Evolutionary conservation across 192 early-diverging fungal genomes (phyloP).

Genomic region (Coemansia sp.): DNA sequence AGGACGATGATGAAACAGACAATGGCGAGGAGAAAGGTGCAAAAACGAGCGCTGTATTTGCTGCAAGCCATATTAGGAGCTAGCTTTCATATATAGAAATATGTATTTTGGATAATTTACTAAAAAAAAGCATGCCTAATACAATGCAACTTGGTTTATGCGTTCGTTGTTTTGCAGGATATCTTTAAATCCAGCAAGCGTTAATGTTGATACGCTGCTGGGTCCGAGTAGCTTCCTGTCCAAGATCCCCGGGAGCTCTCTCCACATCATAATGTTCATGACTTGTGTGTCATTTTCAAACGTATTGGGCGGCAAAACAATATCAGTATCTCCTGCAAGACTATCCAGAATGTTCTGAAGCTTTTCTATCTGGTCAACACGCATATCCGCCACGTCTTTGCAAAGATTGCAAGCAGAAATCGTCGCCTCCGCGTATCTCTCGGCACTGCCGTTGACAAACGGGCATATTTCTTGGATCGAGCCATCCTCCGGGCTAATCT

Average conservation of each 20-base stretch:
- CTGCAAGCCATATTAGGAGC: not conserved
- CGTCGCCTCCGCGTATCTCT: slow-evolving; percentile 21
- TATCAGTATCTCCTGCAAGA: slow-evolving; percentile 11
- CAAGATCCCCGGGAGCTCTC: slow-evolving; percentile 32
- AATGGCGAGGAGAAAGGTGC: not conserved
- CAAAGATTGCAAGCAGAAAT: slow-evolving; percentile 12
- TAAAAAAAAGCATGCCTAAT: too few species aligned
- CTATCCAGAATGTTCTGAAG: slow-evolving; percentile 10
- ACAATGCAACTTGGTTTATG: not conserved
- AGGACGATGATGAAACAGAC: not conserved
- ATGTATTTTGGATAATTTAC: too few species aligned
- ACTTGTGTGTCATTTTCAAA: slow-evolving; percentile 42
- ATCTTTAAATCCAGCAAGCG: slow-evolving; percentile 30
- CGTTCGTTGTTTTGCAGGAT: slow-evolving; percentile 10
- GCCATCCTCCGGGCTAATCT: not conserved
- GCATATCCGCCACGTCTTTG: slow-evolving; percentile 10
- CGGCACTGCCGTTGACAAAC: slow-evolving; percentile 12
- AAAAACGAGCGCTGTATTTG: not conserved
- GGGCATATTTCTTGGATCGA: not conserved
- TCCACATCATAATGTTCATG: slow-evolving; percentile 27
- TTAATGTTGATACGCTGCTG: slow-evolving; percentile 11
- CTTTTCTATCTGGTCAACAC: slow-evolving; percentile 19
- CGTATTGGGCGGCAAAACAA: not conserved
- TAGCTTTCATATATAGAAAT: too few species aligned
- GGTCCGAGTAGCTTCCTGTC: slow-evolving; percentile 17